Evolutionary conservation across 805 yeast genomes (phyloP).

Genomic region (Wickerhamomyces xylosicus): DNA sequence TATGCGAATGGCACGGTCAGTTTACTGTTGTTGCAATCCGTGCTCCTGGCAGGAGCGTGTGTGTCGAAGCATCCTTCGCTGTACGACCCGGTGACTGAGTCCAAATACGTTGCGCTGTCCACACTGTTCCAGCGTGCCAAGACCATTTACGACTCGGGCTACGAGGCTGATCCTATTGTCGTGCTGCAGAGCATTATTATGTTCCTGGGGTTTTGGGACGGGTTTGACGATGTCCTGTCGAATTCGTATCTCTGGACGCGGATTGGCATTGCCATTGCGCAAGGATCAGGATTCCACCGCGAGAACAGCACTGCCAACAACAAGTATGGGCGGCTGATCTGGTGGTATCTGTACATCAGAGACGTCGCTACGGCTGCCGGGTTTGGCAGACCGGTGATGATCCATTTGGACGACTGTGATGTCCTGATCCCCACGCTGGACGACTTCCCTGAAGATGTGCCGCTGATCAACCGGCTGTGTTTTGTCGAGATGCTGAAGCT

Average conservation of each 20-base stretch:
- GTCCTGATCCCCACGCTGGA: slow-evolving; percentile 57
- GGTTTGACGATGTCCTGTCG: slow-evolving; percentile 58
- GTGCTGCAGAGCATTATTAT: slow-evolving; percentile 52
- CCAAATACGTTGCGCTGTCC: slow-evolving; percentile 40
- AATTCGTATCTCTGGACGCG: slow-evolving; percentile 64
- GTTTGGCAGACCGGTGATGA: slow-evolving; percentile 61
- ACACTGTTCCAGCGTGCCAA: slow-evolving; percentile 68
- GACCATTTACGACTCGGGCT: slow-evolving; percentile 59
- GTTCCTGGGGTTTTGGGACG: slow-evolving; percentile 65
- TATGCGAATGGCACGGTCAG: slow-evolving; percentile 51
- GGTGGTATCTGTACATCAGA: slow-evolving; percentile 71
- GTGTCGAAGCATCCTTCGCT: slow-evolving; percentile 44
- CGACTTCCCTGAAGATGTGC: slow-evolving; percentile 35
- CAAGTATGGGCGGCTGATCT: no score
- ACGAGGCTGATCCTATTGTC: slow-evolving; percentile 53
- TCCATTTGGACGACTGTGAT: slow-evolving; percentile 65
- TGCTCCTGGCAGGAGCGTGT: slow-evolving; percentile 59
- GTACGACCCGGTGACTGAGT: slow-evolving; percentile 20
- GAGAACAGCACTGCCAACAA: no score
- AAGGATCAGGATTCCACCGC: slow-evolving; percentile 68
- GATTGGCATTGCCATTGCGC: slow-evolving; percentile 60
- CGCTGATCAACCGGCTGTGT: slow-evolving; percentile 28
- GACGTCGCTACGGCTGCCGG: slow-evolving; percentile 64
- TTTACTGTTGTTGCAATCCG: slow-evolving; percentile 52
- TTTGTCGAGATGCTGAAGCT: slow-evolving; percentile 40